Base-by-base conservation (phyloP, 768 basidiomycete species). In the Artomyces pyxidatus region DNA sequence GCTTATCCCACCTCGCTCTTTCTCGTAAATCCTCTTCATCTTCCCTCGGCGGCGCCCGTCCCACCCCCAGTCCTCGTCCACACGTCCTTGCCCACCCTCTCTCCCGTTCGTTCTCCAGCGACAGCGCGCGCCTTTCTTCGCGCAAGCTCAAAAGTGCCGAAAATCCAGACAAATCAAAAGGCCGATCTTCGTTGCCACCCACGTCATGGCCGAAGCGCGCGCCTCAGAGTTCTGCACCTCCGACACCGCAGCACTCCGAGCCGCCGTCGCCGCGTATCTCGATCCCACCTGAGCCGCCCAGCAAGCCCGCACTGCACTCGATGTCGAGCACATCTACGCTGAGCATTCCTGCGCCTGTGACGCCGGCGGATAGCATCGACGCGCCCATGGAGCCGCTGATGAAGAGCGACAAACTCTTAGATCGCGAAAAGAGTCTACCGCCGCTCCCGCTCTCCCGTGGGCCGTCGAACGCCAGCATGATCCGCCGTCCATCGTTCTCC, bases 1-100 rank as follows among this genome's bases (percentile, higher is more conserved):
- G 65, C 5, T 54, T 71, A 6, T 69, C 68, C 8, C 45, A 51
- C 30, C 49, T 60, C 22, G 53, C 54, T 10, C 55, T 55, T 40
- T 63, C 53, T 21, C 57, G 50, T 37, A 53, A 37, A 32, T 50
- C 47, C 17, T 65, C 56, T 11, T 19, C 30, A 1, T 41, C 35
- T 5, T 61, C 62, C 2, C 30, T 59, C 41, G 47, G 28, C 49
- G 47, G 21, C 39, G 7, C 32, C 6, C 39, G 53, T 21, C 50
- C 41, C 29, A 9, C 37, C 6, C 40, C 50, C 27, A 50, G 50
- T 9, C 43, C 44, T 9, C 45, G 48, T 22, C 42, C 61, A 11
- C 58, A 59, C 25, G 48, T 59, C n/a, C 57, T 65, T 29, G 56
- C 61, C 7, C 58, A 59, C 25, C 49, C 59, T n/a, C 57, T 65